Base-by-base conservation (phyloP, 1,284 basidiomycete genomes). In the Rhodotorula sp. region DNA sequence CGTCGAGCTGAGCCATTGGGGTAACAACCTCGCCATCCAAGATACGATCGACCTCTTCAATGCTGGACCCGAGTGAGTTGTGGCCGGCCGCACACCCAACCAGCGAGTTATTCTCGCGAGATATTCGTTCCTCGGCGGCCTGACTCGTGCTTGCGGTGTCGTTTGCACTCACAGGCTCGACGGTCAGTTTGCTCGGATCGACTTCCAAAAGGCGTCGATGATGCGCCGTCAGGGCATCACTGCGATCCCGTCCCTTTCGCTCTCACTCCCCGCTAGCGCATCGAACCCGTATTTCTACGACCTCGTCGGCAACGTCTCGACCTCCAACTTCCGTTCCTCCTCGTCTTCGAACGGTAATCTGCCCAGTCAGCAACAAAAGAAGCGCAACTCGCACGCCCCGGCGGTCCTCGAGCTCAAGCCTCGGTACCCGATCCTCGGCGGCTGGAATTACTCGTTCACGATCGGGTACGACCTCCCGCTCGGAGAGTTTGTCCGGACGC, bases 401-500 rank as follows among this genome's bases (percentile, higher is more conserved):
- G 67, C 86, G 83, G 78, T 76, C 87, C 84, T 97, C 56, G 93
- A 98, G 78, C 80, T 99, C 59, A 86, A 86, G 59, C 96, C 97
- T 1, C 87, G 97, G 52, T 99, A 95, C 81, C 97, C 97, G 14
- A 79, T 99, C 39, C 82, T 98, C 72, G 97, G 97, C 46, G 94
- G 96, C 26, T 99, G 97, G 97, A 98, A 97, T 81, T 99, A 97
- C 83, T 88, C 86, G 57, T 99, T 96, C 83, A 93, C 91, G 8
- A 85, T 98, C 18, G 97, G 97, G 5, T 99, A 91, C 86, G 93
- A 98, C 79, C 85, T 90, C 15, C 90, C 92, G 29, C 84, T 97
- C 59, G 84, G 81, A n/a, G 90, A 93, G 78, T 81, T 79, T 26
- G 70, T 85, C 57, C 81, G 79, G 72, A 68, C 86, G 51, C 86